Evolutionary conservation across 345 rosid genomes (phyloP).

Genomic region (Syzygium aqueum): DNA sequence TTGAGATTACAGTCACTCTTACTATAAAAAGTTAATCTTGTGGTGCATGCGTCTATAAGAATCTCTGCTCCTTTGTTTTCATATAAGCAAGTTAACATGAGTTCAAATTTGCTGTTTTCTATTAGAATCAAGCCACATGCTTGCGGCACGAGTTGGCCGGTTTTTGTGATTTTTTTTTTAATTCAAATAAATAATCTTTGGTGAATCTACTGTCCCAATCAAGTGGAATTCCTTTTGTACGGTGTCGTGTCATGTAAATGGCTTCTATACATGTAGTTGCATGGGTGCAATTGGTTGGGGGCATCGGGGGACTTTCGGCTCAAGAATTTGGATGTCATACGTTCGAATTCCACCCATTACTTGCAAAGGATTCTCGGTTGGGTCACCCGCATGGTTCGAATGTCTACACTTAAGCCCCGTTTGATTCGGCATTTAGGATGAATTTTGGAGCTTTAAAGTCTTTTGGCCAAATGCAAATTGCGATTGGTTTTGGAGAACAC

Average conservation of each 20-base stretch:
- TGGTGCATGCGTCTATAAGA: neutral
- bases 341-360: neutral
- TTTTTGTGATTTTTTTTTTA: neutral
- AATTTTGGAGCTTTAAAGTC: no score
- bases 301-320: neutral
- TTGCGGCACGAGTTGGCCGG: neutral
- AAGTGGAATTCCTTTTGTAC: neutral
- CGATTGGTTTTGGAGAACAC: no score
- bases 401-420: no score
- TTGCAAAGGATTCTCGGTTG: accelerated
- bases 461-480: no score
- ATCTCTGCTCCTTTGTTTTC: neutral
- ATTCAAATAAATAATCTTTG: neutral
- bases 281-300: neutral
- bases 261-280: neutral
- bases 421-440: no score
- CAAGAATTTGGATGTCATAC: accelerated
- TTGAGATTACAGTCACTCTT: neutral
- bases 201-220: neutral
- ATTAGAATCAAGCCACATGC: neutral
- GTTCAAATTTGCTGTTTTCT: neutral
- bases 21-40: neutral
- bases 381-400: neutral
- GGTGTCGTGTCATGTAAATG: neutral
- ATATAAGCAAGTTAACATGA: neutral